Percentiles rank a stretch among this genome's conserved stretches.
phyloP scores from a whole-genome alignment of 257 asterid genomes.

The Mitragyna speciosa region DNA sequence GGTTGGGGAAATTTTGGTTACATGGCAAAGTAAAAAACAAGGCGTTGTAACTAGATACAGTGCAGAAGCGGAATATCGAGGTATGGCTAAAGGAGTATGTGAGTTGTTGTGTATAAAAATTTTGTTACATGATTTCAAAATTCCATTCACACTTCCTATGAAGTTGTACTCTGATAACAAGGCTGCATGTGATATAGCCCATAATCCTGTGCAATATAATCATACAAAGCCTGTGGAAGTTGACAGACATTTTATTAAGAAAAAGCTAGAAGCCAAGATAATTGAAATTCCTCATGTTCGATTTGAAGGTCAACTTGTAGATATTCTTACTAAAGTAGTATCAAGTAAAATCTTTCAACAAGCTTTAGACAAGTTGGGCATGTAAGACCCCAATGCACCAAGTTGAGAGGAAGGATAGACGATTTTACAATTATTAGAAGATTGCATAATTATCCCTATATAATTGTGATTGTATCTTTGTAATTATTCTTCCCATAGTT shows the following conservation, averaged over 20 bases:
- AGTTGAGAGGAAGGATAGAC: no score
- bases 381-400: neutral
- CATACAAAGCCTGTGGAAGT: neutral
- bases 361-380: neutral
- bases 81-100: no score
- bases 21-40: neutral
- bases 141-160: neutral
- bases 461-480: no score
- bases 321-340: slow-evolving; percentile 4
- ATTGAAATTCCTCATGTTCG: slow-evolving; percentile 8
- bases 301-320: neutral
- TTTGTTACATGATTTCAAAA: neutral
- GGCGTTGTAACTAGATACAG: neutral
- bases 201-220: neutral
- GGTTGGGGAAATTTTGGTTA: neutral
- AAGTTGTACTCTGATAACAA: no score
- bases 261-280: neutral
- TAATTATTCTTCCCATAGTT: no score
- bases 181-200: no score
- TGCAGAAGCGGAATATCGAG: neutral
- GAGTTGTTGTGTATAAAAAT: slow-evolving; percentile 10
- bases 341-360: neutral
- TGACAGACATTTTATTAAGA: neutral
- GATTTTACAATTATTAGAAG: no score
- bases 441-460: no score